Base-by-base conservation (phyloP, 768 basidiomycete genomes). In the Tricholoma bakamatsutake region DNA sequence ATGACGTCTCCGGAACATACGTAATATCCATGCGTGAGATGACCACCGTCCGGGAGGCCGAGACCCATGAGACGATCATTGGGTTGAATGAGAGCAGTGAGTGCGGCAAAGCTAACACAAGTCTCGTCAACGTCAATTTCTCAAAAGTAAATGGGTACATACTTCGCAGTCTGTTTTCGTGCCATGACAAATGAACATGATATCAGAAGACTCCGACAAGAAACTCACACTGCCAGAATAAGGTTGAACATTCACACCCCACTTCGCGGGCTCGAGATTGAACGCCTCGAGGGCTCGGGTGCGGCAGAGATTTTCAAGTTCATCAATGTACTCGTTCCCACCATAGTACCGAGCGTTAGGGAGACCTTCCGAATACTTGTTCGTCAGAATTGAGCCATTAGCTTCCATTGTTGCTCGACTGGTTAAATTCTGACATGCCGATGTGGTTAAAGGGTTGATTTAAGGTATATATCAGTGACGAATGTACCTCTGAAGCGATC, bases 171-270 rank as follows among this genome's bases (percentile, higher is more conserved):
- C 83, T 90, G 49, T 39, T 27, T 57, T 39, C 24, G 5, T n/a
- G 4, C 2, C 7, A 42, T 8, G 9, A 48, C 7, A 48, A 8
- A 30, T 48, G 7, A 30, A 30, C 28, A 11, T 48, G 15, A n/a
- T n/a, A 31, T 31, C n/a, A 4, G 1, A 15, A 48, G 28, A 48
- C 6, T 30, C 30, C 28, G 17, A 47, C 69, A 50, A 69, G 60
- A 56, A 55, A 82, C 88, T 69, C 67, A 92, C 88, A 59, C 84
- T 87, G 56, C 92, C 91, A 64, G 94, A 97, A 75, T 98, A 99
- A 6, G 97, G 97, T 73, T 99, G 97, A 55, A 99, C 97, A 68
- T 98, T 98, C 73, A 99, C 94, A 62, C 96, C 96, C 97, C 97
- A 98, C 71, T 86, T 83, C 48, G 76, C 78, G 42, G 90, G 83